Percentiles rank a stretch among this genome's conserved stretches.
These are phyloP conservation scores for Fusarium aywerte DNA, from an alignment of 2,329 filamentous ascomycete genomes.

Conservation along the genomic window DNA sequence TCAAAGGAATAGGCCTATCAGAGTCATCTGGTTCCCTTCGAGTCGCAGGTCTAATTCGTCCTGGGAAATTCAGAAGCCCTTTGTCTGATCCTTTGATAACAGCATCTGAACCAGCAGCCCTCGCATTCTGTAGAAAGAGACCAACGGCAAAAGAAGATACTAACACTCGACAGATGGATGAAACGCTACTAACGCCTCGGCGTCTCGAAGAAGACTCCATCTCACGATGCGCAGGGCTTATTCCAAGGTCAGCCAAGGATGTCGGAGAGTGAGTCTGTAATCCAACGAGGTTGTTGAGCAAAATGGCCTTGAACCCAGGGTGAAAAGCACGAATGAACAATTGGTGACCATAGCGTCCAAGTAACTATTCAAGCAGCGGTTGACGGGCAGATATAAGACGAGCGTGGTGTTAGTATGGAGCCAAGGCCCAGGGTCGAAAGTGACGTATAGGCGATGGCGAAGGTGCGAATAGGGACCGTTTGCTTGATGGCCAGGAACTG, in stretches of 20 bases:
- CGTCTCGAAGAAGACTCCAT: constrained; percentile 32
- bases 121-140: constrained; percentile 30
- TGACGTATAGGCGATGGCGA: constrained; percentile 31
- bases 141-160: constrained; percentile 38
- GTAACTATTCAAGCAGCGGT: constrained; percentile 18
- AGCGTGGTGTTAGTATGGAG: constrained; percentile 9
- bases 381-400: constrained; percentile 21
- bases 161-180: constrained; percentile 39
- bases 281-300: neutral
- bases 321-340: constrained; percentile 19
- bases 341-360: constrained; percentile 18
- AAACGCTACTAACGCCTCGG: constrained; percentile 26
- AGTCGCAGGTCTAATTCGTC: constrained; percentile 40
- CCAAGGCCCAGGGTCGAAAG: constrained; percentile 24
- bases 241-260: neutral
- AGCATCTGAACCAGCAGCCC: constrained; percentile 25
- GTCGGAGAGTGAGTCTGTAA: neutral
- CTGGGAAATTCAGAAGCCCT: constrained; percentile 44
- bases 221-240: neutral
- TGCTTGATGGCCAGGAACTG: constrained; percentile 22
- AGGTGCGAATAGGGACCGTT: constrained; percentile 19
- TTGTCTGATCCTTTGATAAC: constrained; percentile 43
- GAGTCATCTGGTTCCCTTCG: constrained; percentile 40
- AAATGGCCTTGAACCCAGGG: constrained; percentile 10
- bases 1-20: constrained; percentile 63